These are phyloP conservation scores for Anacardium occidentale DNA, from an alignment of 345 rosid species.

Conservation along the genomic window DNA sequence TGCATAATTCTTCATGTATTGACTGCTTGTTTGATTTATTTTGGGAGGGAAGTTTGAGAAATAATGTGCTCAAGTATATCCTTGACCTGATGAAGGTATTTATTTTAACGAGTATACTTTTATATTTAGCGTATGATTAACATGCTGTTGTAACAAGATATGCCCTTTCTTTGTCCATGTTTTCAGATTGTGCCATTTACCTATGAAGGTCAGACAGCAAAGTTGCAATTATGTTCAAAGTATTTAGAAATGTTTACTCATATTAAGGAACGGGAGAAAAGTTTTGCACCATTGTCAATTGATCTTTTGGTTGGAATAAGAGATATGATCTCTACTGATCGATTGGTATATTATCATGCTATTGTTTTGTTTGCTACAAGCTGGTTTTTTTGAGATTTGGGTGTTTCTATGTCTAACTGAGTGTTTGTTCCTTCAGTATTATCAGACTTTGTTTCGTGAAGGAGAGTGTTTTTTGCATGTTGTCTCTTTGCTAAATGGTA, in stretches of 20 bases:
- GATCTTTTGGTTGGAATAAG: conserved; percentile 82
- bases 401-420: conserved; percentile 21
- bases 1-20: conserved; percentile 56
- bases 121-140: conserved; percentile 8
- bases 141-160: conserved; percentile 11
- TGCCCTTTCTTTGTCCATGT: conserved; percentile 6
- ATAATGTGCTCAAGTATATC: conserved; percentile 56
- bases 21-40: conserved; percentile 86
- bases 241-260: conserved; percentile 86
- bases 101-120: conserved; percentile 8
- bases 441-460: conserved; percentile 80
- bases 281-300: conserved; percentile 60
- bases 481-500: conserved; percentile 87
- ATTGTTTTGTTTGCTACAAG: conserved; percentile 5
- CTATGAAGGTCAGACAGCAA: conserved; percentile 65
- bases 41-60: conserved; percentile 78
- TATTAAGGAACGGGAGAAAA: conserved; percentile 72
- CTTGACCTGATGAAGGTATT: conserved; percentile 86
- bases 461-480: conserved; percentile 95
- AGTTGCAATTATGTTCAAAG: conserved; percentile 74
- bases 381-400: conserved; percentile 15
- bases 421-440: conserved; percentile 58
- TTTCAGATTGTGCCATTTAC: conserved; percentile 57
- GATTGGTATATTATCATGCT: conserved; percentile 43
- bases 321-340: conserved; percentile 63